Evolutionary conservation across 192 early-diverging fungal species (phyloP), one percentile per base, ranked within the genome.

Genomic region (Umbelopsis sp.): DNA sequence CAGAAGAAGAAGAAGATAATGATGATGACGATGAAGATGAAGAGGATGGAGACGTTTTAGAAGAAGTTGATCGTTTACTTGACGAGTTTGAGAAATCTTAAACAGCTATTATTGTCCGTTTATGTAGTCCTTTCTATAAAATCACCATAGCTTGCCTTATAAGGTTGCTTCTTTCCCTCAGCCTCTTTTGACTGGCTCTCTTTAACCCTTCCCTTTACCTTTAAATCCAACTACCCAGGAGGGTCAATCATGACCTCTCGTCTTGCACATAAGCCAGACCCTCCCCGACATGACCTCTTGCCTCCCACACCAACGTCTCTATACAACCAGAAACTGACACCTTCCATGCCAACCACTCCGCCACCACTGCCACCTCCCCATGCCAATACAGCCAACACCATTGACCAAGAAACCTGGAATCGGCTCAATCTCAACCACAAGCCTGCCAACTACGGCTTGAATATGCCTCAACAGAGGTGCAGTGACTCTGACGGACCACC

Each of bases 1-100:
- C 66, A 49, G 20, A 18, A 49, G 67, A 64, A 0, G 46, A 71
- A 16, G 65, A 64, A 18, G 52, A n/a, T 37, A 9, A n/a, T n/a
- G 23, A 69, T 21, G 46, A 47, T 12, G 65, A 80, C 2, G 76
- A 69, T 12, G 74, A 68, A 1, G 75, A 74, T 15, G 71, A 76
- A 48, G 75, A 74, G 10, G 51, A 47, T 20, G 69, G 73, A n/a
- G 75, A 80, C 66, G 58, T 75, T 22, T 61, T 85, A 65, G 81
- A 85, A 61, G 83, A 82, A 64, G 78, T 82, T 18, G 78, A 85
- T 22, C 73, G 77, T 67, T 66, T 85, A 66, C 55, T 72, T 8
- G 50, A 47, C 8, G 48, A 72, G 46, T 44, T 66, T 61, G 55
- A 61, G 55, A 61, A 61, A 30, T 61, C 55, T 12, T 61, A 61